Evolutionary conservation across 768 basidiomycete species (phyloP), one percentile per base, ranked within the genome.

Genomic region (Leucogyrophana mollusca): DNA sequence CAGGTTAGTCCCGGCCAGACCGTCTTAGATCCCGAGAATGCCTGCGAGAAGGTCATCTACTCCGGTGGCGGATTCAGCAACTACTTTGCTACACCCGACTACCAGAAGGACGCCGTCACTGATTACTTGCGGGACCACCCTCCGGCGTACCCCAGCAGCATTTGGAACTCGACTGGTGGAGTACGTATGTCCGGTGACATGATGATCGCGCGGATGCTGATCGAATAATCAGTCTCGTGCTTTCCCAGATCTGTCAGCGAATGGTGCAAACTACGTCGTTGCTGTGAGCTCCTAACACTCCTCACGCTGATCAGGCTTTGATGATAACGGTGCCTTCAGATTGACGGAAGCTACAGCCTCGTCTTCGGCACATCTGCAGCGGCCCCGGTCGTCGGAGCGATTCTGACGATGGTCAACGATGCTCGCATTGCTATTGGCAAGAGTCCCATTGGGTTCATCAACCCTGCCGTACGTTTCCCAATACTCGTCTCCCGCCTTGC

Each of bases 401-500:
- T 73, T 34, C 50, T 72, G 13, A 68, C 71, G 10, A 57, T 72
- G 53, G 56, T 72, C 39, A 72, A 72, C 41, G 72, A 73, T 42
- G 71, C 63, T 4, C 60, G 68, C 3, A 42, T 73, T 24, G 60
- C 56, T 2, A 0, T 18, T 0, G 62, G 64, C 10, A 72, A 73
- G 46, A 36, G 23, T 4, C 54, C 69, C 2, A 58, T 73, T 4
- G 64, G 67, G n/a, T 64, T 77, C 57, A 72, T 77, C 46, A 76
- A 77, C 54, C 73, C 74, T 22, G 57, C 64, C 20, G 69, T 73
- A 47, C 16, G 65, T 34, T 46, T 25, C 20, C 16, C 8, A 23
- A 32, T 22, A 16, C 41, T 73, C 72, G 70, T 74, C 32, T 74
- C 76, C 56, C 69, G 73, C 14, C 38, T 57, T 13, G 39, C 54